Evolutionary conservation across 306 rosid genomes (phyloP), one percentile per base, ranked within the genome.

Genomic region (Psophocarpus tetragonolobus): DNA sequence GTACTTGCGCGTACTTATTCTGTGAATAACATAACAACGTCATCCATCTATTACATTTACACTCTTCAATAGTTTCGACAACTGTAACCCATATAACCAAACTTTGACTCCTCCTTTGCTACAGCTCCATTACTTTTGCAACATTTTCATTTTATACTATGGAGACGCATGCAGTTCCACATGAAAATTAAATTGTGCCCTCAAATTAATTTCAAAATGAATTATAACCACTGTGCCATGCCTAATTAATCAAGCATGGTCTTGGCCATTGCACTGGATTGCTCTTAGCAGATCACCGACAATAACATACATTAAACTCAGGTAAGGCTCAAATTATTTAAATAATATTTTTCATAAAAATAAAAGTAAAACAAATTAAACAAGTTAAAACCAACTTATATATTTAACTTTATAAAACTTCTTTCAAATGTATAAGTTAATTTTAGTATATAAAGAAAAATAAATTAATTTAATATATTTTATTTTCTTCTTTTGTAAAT

Each of bases 1-100:
- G 65, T 64, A 76, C 74, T 51, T 5, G 20, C 10, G 56, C 10
- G 74, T 76, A 76, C 74, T 48, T 36, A 29, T 36, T 76, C 64
- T 32, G 30, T 7, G 2, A 35, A 65, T n/a, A 65, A 15, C 30
- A 26, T 2, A 47, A 33, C 65, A 35, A 51, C 29, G 20, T 50
- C 65, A 33, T 76, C 38, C 1, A 44, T 47, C n/a, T n/a, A n/a
- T n/a, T n/a, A n/a, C n/a, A n/a, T n/a, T n/a, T 47, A 8, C 27
- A 33, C 14, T 20, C 62, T 62, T 32, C 0, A 13, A 48, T 21
- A 4, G 27, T 45, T 33, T 39, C 2, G 0, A 58, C 36, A 73
- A n/a, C 26, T n/a, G 57, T 57, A 5, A 39, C 26, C 56, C 5
- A 73, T 26, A 8, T 4, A 21, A 47, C 8, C 17, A 27, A 27